Evolutionary conservation across 139 green algal species (phyloP), one percentile per base, ranked within the genome.

Genomic region (Ettlia oleoabundans): DNA sequence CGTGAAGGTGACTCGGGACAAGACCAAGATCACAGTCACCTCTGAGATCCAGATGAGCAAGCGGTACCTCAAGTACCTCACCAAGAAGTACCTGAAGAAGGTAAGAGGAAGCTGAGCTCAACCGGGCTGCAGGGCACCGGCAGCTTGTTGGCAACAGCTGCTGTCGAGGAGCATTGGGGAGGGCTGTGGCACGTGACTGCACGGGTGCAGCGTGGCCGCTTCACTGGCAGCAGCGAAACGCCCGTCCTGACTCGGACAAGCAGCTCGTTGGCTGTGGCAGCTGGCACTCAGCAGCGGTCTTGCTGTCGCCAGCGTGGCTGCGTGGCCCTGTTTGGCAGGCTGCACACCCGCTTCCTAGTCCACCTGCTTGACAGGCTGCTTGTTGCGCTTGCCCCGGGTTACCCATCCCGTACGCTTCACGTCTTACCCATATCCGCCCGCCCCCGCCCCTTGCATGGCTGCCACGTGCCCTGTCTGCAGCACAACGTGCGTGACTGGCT

Each of bases 71-170:
- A 99, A 99, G 93, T 99, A 99, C 92, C 87, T 99, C 69, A 99
- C 97, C 37, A 99, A 99, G 95, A 99, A 99, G 93, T 99, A 97
- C 94, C 85, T 99, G 87, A 99, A 99, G 93, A 98, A 98, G 53
- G 55, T 68, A 37, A 3, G 73, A 15, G 53, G 53, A 35, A 30
- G 73, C 26, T 40, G 40, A 30, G 52, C 52, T 21, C 21, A n/a
- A 21, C 52, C 21, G 19, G 52, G 18, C 52, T 63, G 52, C 52
- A 63, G n/a, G n/a, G n/a, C n/a, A n/a, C n/a, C n/a, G n/a, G n/a
- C n/a, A n/a, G n/a, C n/a, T n/a, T n/a, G n/a, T n/a, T n/a, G n/a
- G n/a, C n/a, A n/a, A n/a, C n/a, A n/a, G n/a, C n/a, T n/a, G n/a
- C n/a, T n/a, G n/a, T n/a, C n/a, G n/a, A n/a, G n/a, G n/a, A n/a